Percentiles rank a stretch among this genome's conserved stretches.
phyloP scores from a whole-genome alignment of 768 basidiomycete genomes.

The Russula virescens region DNA sequence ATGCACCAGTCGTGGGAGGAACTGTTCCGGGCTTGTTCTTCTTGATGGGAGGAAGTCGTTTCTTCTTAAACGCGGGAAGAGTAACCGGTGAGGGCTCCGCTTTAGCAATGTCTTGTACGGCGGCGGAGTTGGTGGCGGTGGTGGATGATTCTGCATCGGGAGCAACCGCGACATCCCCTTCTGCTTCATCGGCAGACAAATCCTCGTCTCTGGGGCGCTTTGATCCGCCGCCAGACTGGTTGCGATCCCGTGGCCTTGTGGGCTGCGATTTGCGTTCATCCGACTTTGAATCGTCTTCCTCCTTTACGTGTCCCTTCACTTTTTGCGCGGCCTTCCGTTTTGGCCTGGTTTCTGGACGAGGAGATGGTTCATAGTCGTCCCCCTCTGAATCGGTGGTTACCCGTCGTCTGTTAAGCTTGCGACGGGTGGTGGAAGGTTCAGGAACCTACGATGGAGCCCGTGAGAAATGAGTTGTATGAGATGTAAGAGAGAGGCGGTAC shows the following conservation, averaged over 20 bases:
- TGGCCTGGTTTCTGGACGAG: constrained; percentile 14
- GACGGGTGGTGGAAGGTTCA: constrained; percentile 16
- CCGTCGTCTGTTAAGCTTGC: constrained; percentile 21
- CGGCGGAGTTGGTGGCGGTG: constrained; percentile 1
- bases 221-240: constrained; percentile 12
- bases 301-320: constrained; percentile 17
- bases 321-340: constrained; percentile 10
- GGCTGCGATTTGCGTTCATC: constrained; percentile 19
- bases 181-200: constrained; percentile 15
- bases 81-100: constrained; percentile 17
- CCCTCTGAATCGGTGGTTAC: constrained; percentile 21
- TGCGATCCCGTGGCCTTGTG: constrained; percentile 8
- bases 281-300: constrained; percentile 20
- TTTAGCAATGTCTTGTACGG: constrained; percentile 9
- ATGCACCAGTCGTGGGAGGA: constrained; percentile 5
- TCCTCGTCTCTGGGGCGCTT: constrained; percentile 16
- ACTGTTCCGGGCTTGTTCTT: constrained; percentile 19
- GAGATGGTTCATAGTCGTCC: constrained; percentile 19
- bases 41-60: constrained; percentile 22
- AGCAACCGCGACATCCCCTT: constrained; percentile 6
- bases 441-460: neutral
- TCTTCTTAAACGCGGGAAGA: constrained; percentile 25
- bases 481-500: neutral
- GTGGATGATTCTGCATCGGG: constrained; percentile 12
- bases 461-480: neutral